Base-by-base conservation (phyloP, 352 stramenopile species). In the Pythium dissotocum region DNA sequence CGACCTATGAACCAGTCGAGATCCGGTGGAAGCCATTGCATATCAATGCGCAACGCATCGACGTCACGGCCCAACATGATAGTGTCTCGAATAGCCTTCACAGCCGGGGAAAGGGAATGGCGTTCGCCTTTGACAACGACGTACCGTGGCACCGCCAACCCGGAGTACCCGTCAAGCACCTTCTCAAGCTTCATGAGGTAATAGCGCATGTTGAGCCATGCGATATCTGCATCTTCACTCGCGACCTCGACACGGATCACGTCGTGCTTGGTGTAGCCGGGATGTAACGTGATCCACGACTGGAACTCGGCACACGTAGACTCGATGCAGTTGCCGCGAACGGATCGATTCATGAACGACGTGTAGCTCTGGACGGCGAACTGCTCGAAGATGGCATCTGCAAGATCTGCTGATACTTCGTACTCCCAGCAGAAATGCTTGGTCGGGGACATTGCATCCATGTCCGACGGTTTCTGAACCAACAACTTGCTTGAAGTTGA, bases 371-470 rank as follows among this genome's bases (percentile, higher is more conserved):
- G 35, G 10, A 79, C 73, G 2, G 65, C 73, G 42, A 79, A 63
- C 14, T 79, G 70, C 35, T 77, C 70, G 33, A 76, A 79, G 0
- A 79, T 38, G 14, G 69, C 71, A 26, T 77, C 63, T 1, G 73
- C 58, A 7, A 77, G 63, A 12, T 71, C 65, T 2, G 60, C 36
- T 7, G 67, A 51, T 7, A 79, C 49, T 2, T 68, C 69, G n/a
- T 77, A 79, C 28, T 79, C 70, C 70, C 73, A 79, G 38, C 38
- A 44, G 38, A 18, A 13, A 10, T 28, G n/a, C 9, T 24, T 28
- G 16, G 6, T 4, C 24, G 6, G 6, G 4, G 44, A 8, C 2
- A 18, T 13, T 1, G 44, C 44, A 12, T 28, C 6, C 24, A 13
- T 30, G 28, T 30, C 28, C 28, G 28, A 30, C 3, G 28, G 28